Percentiles rank a stretch among this genome's conserved stretches.
phyloP scores from a whole-genome alignment of 78 protist genomes.

The slime mould (Dictyostelium discoideum) region DNA sequence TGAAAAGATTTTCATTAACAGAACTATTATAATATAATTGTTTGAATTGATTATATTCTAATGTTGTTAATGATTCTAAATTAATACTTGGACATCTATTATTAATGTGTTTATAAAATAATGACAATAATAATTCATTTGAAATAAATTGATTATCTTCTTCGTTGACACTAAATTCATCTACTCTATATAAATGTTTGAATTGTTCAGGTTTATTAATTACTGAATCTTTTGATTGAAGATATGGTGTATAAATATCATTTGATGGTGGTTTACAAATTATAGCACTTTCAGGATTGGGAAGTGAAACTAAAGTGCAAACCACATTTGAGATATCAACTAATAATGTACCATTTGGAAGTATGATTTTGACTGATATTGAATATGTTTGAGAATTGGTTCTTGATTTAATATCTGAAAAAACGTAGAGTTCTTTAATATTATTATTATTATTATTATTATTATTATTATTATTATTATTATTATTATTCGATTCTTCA shows the following conservation, averaged over 20 bases:
- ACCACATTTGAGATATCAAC: background rate
- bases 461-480: background rate
- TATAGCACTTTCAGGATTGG: background rate
- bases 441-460: background rate
- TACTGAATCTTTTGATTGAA: slow-evolving; percentile 3
- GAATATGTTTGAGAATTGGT: background rate
- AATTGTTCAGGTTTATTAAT: background rate
- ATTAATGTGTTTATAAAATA: background rate
- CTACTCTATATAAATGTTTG: background rate
- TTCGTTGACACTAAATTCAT: background rate
- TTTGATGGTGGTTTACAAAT: background rate
- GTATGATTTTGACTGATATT: background rate
- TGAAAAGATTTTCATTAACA: background rate
- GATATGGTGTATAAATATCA: background rate
- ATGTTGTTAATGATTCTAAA: background rate
- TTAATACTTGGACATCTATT: background rate
- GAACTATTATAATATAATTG: background rate
- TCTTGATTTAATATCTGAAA: background rate
- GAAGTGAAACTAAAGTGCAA: background rate
- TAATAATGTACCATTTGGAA: background rate
- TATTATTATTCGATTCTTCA: too few relatives aligned
- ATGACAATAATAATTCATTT: background rate
- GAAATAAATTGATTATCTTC: background rate
- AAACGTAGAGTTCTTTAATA: background rate
- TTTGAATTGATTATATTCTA: background rate